Evolutionary conservation across 1,139 yeast species (phyloP).

Genomic region (Komagataea norvegica): DNA sequence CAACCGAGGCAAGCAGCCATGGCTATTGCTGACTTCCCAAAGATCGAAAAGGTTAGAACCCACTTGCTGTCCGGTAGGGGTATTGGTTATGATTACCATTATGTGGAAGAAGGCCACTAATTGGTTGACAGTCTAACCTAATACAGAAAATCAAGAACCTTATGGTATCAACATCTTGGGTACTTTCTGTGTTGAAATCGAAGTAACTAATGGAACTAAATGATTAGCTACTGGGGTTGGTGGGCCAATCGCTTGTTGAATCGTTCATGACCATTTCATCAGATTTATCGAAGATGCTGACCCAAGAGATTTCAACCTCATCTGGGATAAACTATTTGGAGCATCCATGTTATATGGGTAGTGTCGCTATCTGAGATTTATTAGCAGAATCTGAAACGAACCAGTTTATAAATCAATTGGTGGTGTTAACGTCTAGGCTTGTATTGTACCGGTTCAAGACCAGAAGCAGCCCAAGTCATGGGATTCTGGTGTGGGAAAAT

Average conservation of each 20-base stretch:
- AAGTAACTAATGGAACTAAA: slow-evolving; percentile 42
- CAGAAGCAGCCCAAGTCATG: slow-evolving; percentile 41
- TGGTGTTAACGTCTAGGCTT: slow-evolving; percentile 41
- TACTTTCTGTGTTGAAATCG: slow-evolving; percentile 45
- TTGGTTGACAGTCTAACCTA: slow-evolving; percentile 41
- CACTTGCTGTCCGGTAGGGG: slow-evolving; percentile 41
- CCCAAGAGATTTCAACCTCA: slow-evolving; percentile 40
- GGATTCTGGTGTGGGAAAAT: slow-evolving; percentile 51
- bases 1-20: no score
- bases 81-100: slow-evolving; percentile 46
- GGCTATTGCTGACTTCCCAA: slow-evolving; percentile 33
- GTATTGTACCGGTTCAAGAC: slow-evolving; percentile 45
- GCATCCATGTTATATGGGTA: slow-evolving; percentile 48
- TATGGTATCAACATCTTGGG: slow-evolving; percentile 47
- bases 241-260: slow-evolving; percentile 47
- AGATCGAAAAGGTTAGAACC: slow-evolving; percentile 38
- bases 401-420: slow-evolving; percentile 49
- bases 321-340: slow-evolving; percentile 46
- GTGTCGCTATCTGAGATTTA: slow-evolving; percentile 46
- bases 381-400: slow-evolving; percentile 44
- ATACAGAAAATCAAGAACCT: slow-evolving; percentile 39
- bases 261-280: slow-evolving; percentile 41
- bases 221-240: slow-evolving; percentile 50
- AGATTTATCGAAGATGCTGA: slow-evolving; percentile 42
- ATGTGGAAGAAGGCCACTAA: slow-evolving; percentile 46